Evolutionary conservation across 495 filamentous ascomycete genomes (phyloP).

Genomic region (Aspergillus homomorphus): DNA sequence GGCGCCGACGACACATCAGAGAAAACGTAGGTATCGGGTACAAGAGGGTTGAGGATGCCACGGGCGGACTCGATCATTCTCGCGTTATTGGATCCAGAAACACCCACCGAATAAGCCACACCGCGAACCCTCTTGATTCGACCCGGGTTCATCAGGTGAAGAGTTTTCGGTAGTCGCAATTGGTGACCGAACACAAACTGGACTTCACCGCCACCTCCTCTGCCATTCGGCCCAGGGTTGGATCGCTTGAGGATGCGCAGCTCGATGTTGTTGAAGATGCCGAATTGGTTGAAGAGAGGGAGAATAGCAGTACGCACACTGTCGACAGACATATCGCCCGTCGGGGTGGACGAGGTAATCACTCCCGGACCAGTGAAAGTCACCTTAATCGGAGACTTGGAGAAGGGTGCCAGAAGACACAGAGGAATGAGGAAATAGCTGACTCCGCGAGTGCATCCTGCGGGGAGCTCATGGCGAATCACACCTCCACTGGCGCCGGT

Average conservation of each 20-base stretch:
- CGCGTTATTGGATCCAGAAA: slow-evolving; percentile 86
- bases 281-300: slow-evolving; percentile 85
- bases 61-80: slow-evolving; percentile 90
- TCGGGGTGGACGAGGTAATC: slow-evolving; percentile 79
- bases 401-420: slow-evolving; percentile 88
- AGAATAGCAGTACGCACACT: slow-evolving; percentile 90
- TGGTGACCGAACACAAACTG: slow-evolving; percentile 90
- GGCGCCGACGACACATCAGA: slow-evolving; percentile 74
- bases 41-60: slow-evolving; percentile 80
- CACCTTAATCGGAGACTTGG: slow-evolving; percentile 82
- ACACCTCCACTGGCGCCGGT: slow-evolving; percentile 66
- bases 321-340: slow-evolving; percentile 85
- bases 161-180: slow-evolving; percentile 85
- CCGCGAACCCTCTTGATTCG: slow-evolving; percentile 85
- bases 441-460: slow-evolving; percentile 69
- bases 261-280: slow-evolving; percentile 84
- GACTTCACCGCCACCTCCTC: slow-evolving; percentile 84
- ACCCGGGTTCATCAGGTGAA: slow-evolving; percentile 83
- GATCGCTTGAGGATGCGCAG: slow-evolving; percentile 76
- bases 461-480: slow-evolving; percentile 73
- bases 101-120: slow-evolving; percentile 88
- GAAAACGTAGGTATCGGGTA: slow-evolving; percentile 83
- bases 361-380: slow-evolving; percentile 86
- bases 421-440: slow-evolving; percentile 92
- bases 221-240: slow-evolving; percentile 67